These are phyloP conservation scores for Pseudogymnoascus sp. DNA, from an alignment of 2,329 filamentous ascomycete genomes.

Conservation along the genomic window DNA sequence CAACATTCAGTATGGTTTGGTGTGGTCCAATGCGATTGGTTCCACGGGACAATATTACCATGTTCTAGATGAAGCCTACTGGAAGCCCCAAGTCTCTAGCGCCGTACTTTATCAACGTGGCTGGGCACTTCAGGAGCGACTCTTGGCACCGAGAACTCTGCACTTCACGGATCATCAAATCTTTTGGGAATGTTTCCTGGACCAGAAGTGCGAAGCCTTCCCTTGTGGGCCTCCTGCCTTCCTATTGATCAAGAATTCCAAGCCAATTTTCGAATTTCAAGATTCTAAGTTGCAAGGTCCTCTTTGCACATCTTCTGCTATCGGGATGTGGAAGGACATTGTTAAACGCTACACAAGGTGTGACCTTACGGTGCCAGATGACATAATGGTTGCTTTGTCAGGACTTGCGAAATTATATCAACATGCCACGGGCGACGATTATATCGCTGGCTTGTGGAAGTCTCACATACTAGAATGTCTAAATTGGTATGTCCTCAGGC, in stretches of 20 bases:
- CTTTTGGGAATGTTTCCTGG: conserved; percentile 14
- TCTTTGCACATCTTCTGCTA: not conserved
- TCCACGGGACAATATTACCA: not conserved
- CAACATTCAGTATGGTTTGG: not conserved
- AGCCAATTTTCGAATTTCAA: not conserved
- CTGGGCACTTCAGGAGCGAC: conserved; percentile 16
- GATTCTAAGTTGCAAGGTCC: no score
- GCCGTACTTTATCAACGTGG: conserved; percentile 9
- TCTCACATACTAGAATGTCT: no score
- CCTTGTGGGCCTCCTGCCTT: conserved; percentile 3
- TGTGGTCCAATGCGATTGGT: not conserved
- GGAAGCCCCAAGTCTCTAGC: not conserved
- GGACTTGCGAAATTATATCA: conserved; percentile 17
- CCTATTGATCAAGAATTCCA: not conserved
- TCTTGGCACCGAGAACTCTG: conserved; percentile 13
- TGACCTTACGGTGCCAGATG: conserved; percentile 18
- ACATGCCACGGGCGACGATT: conserved; percentile 11
- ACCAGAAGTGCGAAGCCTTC: not conserved
- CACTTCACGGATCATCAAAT: conserved; percentile 13
- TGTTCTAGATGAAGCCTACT: not conserved
- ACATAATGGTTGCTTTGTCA: conserved; percentile 19
- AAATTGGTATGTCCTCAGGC: no score
- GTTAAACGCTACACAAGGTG: conserved; percentile 12
- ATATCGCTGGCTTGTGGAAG: conserved; percentile 20
- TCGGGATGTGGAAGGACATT: conserved; percentile 6